phyloP scores from a whole-genome alignment of 805 yeast species.

The Wickerhamomyces queroliae region DNA sequence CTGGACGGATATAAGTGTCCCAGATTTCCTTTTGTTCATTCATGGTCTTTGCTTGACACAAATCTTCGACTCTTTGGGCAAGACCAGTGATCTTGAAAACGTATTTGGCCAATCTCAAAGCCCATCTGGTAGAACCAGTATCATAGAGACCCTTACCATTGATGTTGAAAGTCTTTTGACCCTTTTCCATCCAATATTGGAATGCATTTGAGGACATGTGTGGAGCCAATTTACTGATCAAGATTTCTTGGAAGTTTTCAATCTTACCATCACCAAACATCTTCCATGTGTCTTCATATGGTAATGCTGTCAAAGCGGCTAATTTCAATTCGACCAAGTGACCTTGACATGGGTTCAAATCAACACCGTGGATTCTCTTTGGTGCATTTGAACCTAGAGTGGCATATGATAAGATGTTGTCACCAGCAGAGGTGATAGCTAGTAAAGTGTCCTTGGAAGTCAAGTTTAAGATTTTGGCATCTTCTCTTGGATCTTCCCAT shows the following conservation, averaged over 20 bases:
- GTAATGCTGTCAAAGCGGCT: conserved; percentile 57
- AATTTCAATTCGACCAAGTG: conserved; percentile 75
- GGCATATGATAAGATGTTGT: conserved; percentile 72
- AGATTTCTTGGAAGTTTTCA: conserved; percentile 42
- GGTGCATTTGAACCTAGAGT: conserved; percentile 62
- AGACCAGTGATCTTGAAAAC: conserved; percentile 55
- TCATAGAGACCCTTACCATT: conserved; percentile 64
- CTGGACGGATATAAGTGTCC: conserved; percentile 58
- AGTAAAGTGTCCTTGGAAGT: conserved; percentile 62
- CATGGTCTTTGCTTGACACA: conserved; percentile 53
- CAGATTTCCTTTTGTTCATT: conserved; percentile 62
- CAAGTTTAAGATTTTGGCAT: conserved; percentile 58
- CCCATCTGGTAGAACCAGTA: conserved; percentile 87
- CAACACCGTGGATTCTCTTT: conserved; percentile 76
- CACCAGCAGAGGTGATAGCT: conserved; percentile 86
- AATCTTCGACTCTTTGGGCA: conserved; percentile 40
- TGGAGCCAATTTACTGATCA: conserved; percentile 53
- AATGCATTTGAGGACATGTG: conserved; percentile 75
- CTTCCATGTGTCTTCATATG: conserved; percentile 60
- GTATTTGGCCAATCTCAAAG: conserved; percentile 59
- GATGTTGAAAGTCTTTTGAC: conserved; percentile 47
- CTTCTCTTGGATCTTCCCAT: conserved; percentile 89
- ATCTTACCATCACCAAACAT: conserved; percentile 73
- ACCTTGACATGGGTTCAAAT: conserved; percentile 77
- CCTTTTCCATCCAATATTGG: conserved; percentile 73